phyloP scores from a whole-genome alignment of 1,284 basidiomycete genomes.

The Puccinia brachypodii region DNA sequence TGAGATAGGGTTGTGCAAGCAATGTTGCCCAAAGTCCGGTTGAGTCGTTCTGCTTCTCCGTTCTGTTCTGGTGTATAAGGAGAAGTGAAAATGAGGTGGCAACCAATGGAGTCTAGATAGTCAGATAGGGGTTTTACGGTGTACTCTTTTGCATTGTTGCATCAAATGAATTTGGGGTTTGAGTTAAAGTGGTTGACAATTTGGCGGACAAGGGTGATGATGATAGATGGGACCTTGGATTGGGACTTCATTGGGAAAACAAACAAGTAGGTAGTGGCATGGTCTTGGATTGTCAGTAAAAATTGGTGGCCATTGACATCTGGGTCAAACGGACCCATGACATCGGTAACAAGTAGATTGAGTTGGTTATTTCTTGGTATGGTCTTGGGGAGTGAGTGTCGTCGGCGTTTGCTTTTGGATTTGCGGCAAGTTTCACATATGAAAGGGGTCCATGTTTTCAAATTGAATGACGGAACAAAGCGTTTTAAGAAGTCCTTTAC shows the following conservation, averaged over 20 bases:
- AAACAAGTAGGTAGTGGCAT: background rate
- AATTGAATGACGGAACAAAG: background rate
- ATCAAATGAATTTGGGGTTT: background rate
- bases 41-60: conserved; percentile 4
- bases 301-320: background rate
- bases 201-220: background rate
- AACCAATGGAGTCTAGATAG: background rate
- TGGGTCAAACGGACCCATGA: background rate
- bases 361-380: background rate
- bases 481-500: background rate
- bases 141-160: conserved; percentile 17
- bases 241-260: background rate
- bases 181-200: background rate
- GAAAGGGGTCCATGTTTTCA: background rate
- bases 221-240: background rate
- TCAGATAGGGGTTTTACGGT: background rate
- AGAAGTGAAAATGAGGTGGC: background rate
- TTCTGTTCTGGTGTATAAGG: conserved; percentile 20
- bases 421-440: background rate
- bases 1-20: background rate
- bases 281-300: background rate
- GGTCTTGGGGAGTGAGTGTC: background rate
- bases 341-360: conserved; percentile 2
- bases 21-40: conserved; percentile 8
- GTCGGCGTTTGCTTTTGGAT: background rate